Base-by-base conservation (phyloP, 2,329 filamentous ascomycete genomes). In the Xylaria sp. region DNA sequence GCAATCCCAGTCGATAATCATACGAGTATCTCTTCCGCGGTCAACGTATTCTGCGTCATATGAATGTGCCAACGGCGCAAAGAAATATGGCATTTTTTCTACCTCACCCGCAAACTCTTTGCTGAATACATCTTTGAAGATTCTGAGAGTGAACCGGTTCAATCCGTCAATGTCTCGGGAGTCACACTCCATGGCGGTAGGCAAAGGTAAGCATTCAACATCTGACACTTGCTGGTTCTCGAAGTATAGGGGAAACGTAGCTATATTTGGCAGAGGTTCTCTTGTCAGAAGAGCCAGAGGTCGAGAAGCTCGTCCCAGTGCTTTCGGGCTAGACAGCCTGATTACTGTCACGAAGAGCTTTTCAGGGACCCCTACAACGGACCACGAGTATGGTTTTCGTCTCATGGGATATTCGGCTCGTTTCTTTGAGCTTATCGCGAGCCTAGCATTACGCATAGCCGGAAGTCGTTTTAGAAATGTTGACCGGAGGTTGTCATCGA, bases 91-190 rank as follows among this genome's bases (percentile, higher is more conserved):
- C 78, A 97, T 86, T 33, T 90, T 89, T 0, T 85, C 80, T 0
- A 84, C 74, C 18, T 89, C 84, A 0, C 87, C 83, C 58, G 92
- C 89, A 75, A 93, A 99, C 2, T 86, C 85, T 79, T 99, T 99
- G 79, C 94, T 95, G 82, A 97, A 98, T 0, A 98, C 83, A 73
- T 98, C 94, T 18, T 88, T 82, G 79, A 97, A 98, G 0, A 97
- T 80, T 4, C 87, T 85, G 49, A 97, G 81, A 0, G 93, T 97
- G 77, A 96, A 97, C 0, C 79, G 80, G 0, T 89, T 90, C n/a
- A 98, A 78, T 1, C 82, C 78, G 0, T 86, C 79, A 0, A 94
- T 72, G 1, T 84, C 77, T 0, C 81, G 75, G 0, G 82, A 73
- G 0, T 81, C 78, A 0, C 89, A 71, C 0, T 79, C 12, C 0